Percentiles rank a stretch among this genome's conserved stretches.
These are phyloP conservation scores for Tuber microsphaerosporum DNA, from an alignment of 495 filamentous ascomycete species.

Conservation along the genomic window DNA sequence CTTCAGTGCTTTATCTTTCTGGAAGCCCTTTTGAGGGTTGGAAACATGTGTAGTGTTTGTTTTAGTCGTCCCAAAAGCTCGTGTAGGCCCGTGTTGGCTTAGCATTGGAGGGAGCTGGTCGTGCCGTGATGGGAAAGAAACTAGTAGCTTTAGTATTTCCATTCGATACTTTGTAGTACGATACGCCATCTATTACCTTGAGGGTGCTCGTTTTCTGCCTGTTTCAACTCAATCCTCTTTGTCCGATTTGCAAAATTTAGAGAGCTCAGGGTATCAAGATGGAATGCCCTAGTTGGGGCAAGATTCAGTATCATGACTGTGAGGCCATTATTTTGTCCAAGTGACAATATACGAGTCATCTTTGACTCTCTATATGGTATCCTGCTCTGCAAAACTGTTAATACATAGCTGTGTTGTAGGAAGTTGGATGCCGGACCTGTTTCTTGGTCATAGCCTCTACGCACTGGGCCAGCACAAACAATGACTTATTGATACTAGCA, in stretches of 20 bases:
- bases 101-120: slow-evolving; percentile 12
- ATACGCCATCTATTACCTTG: neutral
- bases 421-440: slow-evolving; percentile 35
- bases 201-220: slow-evolving; percentile 56
- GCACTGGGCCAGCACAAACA: slow-evolving; percentile 91
- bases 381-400: slow-evolving; percentile 54
- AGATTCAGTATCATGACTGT: slow-evolving; percentile 97
- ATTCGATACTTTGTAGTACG: slow-evolving; percentile 3
- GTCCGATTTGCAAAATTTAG: slow-evolving; percentile 92
- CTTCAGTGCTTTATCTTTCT: slow-evolving; percentile 15
- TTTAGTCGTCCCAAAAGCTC: slow-evolving; percentile 33
- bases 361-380: slow-evolving; percentile 94
- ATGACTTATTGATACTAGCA: slow-evolving; percentile 96
- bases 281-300: slow-evolving; percentile 72
- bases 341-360: slow-evolving; percentile 88
- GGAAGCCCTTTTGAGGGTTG: slow-evolving; percentile 1
- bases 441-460: slow-evolving; percentile 87
- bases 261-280: slow-evolving; percentile 82
- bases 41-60: slow-evolving; percentile 20
- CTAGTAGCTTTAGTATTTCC: slow-evolving; percentile 4
- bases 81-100: slow-evolving; percentile 23
- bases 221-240: slow-evolving; percentile 91
- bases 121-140: slow-evolving; percentile 25
- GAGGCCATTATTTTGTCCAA: slow-evolving; percentile 91
- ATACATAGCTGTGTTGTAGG: slow-evolving; percentile 10